Conservation (phyloP, 257 asterid genomes). For the Pogostemon cablin region DNA sequence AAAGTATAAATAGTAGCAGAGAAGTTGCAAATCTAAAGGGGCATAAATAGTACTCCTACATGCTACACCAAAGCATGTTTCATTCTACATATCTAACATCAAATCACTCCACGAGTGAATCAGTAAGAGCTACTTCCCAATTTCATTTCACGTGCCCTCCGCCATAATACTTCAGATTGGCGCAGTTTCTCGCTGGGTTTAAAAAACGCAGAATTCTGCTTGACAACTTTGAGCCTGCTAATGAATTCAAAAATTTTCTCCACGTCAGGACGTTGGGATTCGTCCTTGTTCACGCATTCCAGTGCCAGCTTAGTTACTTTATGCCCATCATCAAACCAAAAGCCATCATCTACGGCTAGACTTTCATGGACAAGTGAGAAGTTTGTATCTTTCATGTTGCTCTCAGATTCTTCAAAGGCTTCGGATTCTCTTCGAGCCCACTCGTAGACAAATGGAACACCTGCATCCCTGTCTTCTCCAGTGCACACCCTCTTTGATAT, state of each 20-base stretch:
- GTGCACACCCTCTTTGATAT: constrained; percentile 8
- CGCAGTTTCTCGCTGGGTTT: too few species aligned
- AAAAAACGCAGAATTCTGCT: constrained; percentile 7
- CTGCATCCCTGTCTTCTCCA: not conserved
- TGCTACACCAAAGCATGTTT: too few species aligned
- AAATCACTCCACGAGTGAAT: too few species aligned
- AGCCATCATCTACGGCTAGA: not conserved
- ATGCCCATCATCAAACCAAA: not conserved
- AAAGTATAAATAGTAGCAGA: too few species aligned
- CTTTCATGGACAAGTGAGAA: constrained; percentile 27
- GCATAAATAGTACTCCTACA: too few species aligned
- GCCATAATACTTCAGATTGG: too few species aligned
- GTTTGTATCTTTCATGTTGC: not conserved
- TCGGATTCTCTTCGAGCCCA: constrained; percentile 13
- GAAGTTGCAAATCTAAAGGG: too few species aligned
- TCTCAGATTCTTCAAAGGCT: not conserved
- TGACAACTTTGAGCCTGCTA: not conserved
- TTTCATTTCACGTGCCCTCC: too few species aligned
- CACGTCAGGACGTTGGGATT: not conserved
- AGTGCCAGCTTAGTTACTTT: constrained; percentile 19
- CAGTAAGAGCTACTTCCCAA: too few species aligned
- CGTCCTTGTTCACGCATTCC: constrained; percentile 1
- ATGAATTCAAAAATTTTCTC: not conserved
- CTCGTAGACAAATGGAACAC: not conserved
- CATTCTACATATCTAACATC: too few species aligned